These are phyloP conservation scores for Talaromyces amestolkiae DNA, from an alignment of 2,329 filamentous ascomycete genomes.

Conservation along the genomic window DNA sequence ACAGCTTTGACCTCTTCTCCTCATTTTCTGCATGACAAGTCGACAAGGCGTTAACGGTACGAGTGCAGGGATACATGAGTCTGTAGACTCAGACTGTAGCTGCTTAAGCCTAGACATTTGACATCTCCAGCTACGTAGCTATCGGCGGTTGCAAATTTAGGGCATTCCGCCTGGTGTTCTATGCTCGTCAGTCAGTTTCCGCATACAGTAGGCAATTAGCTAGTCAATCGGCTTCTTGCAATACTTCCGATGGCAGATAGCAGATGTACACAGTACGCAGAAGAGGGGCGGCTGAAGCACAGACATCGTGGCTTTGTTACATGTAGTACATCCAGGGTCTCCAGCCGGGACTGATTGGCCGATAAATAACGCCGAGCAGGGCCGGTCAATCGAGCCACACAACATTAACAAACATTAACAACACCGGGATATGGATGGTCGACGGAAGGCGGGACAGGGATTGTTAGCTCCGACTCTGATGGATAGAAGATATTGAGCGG, in stretches of 20 bases:
- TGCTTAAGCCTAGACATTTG: not conserved
- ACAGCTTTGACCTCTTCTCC: not conserved
- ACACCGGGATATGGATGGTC: not conserved
- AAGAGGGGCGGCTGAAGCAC: constrained; percentile 9
- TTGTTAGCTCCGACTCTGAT: not conserved
- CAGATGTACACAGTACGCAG: not conserved
- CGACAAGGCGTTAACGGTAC: not conserved
- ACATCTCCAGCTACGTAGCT: not conserved
- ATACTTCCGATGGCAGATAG: not conserved
- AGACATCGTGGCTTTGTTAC: constrained; percentile 5
- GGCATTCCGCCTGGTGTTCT: not conserved
- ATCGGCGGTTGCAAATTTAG: not conserved
- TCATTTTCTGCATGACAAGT: not conserved
- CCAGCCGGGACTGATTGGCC: not conserved
- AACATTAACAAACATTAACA: not conserved
- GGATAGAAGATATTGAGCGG: not conserved
- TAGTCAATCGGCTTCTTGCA: not conserved
- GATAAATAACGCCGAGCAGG: not conserved
- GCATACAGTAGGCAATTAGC: constrained; percentile 5
- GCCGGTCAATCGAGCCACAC: not conserved
- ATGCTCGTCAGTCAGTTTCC: not conserved
- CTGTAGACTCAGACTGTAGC: not conserved
- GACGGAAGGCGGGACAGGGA: constrained; percentile 2
- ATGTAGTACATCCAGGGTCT: not conserved
- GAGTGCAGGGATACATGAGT: not conserved